phyloP scores from a whole-genome alignment of 2,329 filamentous ascomycete species.

The Colletotrichum nymphaeae region DNA sequence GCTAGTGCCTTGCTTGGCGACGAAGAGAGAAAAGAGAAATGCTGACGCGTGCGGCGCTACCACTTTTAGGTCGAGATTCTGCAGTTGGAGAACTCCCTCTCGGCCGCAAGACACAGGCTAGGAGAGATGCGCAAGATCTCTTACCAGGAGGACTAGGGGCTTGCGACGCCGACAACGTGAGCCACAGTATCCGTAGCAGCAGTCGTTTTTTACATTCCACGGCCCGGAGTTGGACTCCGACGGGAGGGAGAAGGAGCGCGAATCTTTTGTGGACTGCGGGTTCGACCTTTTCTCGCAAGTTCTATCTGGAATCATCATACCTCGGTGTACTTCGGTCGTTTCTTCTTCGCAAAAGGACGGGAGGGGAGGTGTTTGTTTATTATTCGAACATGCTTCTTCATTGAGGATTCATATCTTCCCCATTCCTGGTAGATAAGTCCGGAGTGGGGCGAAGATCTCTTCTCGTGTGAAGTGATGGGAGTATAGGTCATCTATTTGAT shows the following conservation, averaged over 20 bases:
- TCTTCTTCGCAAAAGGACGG: neutral
- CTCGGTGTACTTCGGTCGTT: neutral
- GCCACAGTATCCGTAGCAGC: neutral
- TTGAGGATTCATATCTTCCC: neutral
- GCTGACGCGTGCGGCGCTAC: constrained; percentile 6
- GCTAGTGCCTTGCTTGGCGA: neutral
- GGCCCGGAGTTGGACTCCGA: neutral
- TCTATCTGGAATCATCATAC: neutral
- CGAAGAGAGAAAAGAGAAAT: neutral
- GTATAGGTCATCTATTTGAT: neutral
- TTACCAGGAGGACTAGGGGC: constrained; percentile 79
- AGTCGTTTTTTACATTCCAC: neutral
- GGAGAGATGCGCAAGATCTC: constrained; percentile 99
- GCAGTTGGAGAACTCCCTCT: constrained; percentile 89
- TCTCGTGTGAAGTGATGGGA: neutral
- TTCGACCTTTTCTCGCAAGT: neutral
- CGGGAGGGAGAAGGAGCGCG: neutral
- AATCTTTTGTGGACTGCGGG: neutral
- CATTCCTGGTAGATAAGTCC: neutral
- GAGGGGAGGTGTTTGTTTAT: neutral
- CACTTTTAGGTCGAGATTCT: constrained; percentile 87
- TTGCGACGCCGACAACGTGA: neutral
- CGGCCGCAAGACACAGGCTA: constrained; percentile 81
- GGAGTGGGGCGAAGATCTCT: neutral
- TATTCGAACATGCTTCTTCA: neutral